Evolutionary conservation across 1,139 yeast genomes (phyloP).

Genomic region (Kurtzmaniella quercitrusa): DNA sequence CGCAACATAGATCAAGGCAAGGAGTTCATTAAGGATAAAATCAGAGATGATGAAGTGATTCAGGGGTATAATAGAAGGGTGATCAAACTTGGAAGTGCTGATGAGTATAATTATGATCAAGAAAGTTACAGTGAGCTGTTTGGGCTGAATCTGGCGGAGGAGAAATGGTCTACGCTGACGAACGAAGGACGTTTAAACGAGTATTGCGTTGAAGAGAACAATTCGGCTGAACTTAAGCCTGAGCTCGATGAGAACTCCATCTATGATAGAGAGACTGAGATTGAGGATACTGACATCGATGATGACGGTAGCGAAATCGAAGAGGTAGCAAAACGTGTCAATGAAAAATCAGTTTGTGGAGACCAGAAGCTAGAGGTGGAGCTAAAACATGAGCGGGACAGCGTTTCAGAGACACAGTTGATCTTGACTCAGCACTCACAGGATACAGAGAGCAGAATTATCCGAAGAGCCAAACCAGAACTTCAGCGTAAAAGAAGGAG

Average conservation of each 20-base stretch:
- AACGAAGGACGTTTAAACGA: no score
- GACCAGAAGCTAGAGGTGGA: background rate
- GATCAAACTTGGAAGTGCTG: conserved; percentile 8
- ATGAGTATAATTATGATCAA: conserved; percentile 10
- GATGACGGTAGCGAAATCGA: background rate
- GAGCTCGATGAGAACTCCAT: background rate
- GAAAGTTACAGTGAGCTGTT: conserved; percentile 6
- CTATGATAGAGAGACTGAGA: conserved; percentile 2
- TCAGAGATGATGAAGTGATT: conserved; percentile 3
- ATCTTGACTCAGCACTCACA: background rate
- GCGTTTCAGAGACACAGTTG: background rate
- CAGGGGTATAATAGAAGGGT: conserved; percentile 5
- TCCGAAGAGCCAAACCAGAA: background rate
- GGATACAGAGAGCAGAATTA: background rate
- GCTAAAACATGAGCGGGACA: background rate
- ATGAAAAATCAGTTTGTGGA: background rate
- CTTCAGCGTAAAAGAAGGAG: background rate
- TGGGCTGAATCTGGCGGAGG: background rate
- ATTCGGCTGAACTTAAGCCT: background rate
- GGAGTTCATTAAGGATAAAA: background rate
- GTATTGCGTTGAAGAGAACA: no score
- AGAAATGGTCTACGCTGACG: background rate
- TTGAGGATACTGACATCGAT: conserved; percentile 1
- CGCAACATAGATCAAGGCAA: conserved; percentile 6
- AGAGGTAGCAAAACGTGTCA: no score